Evolutionary conservation across 2,329 filamentous ascomycete genomes (phyloP).

Genomic region (Aschersonia sp.): DNA sequence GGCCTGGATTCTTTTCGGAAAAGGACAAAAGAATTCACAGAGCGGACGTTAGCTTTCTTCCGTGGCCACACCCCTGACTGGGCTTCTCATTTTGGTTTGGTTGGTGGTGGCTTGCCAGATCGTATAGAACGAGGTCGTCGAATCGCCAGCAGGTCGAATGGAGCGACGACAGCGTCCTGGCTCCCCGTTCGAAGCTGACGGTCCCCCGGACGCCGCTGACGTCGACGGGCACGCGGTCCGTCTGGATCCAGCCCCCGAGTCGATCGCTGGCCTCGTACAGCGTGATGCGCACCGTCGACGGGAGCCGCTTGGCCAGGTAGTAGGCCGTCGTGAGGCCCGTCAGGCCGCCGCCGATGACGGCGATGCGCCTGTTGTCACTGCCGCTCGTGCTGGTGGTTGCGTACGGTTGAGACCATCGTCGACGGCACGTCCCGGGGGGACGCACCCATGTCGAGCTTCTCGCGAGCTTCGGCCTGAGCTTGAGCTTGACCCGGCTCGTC

Average conservation of each 20-base stretch:
- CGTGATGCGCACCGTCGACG: slow-evolving; percentile 51
- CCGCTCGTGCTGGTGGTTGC: slow-evolving; percentile 3
- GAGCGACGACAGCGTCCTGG: slow-evolving; percentile 55
- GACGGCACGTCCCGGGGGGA: no score
- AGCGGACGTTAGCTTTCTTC: no score
- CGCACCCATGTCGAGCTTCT: no score
- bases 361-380: slow-evolving; percentile 28
- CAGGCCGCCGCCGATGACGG: slow-evolving; percentile 67
- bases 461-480: no score
- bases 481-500: no score
- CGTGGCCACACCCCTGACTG: no score
- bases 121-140: slow-evolving; percentile 52
- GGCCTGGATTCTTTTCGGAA: slow-evolving; percentile 8
- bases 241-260: slow-evolving; percentile 75
- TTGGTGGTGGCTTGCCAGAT: slow-evolving; percentile 42
- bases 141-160: slow-evolving; percentile 24
- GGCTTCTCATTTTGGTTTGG: no score
- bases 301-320: slow-evolving; percentile 56
- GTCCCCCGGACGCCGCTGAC: slow-evolving; percentile 36
- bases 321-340: slow-evolving; percentile 69
- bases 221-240: slow-evolving; percentile 42
- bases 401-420: slow-evolving; percentile 1
- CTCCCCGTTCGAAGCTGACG: slow-evolving; percentile 71
- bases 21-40: no score
- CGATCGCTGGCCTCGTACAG: slow-evolving; percentile 60